Conservation (phyloP, 192 early-diverging fungal species). For the Rhizophagus prolifer region DNA sequence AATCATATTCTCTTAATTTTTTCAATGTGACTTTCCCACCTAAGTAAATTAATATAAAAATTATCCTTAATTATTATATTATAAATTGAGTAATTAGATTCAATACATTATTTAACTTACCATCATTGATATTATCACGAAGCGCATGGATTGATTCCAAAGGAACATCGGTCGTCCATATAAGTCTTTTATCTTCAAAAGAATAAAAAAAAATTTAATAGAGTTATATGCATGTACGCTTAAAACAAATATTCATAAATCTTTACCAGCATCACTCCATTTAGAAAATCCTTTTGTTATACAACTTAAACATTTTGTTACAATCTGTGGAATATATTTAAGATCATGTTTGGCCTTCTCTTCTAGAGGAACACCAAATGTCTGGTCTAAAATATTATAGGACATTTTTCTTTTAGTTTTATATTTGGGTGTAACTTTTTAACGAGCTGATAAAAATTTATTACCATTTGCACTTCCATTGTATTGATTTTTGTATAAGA, state of each 20-base stretch:
- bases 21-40: conserved; percentile 54
- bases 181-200: conserved; percentile 48
- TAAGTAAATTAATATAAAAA: conserved; percentile 16
- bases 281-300: conserved; percentile 49
- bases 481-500: conserved; percentile 69
- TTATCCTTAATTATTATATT: neutral
- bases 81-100: neutral
- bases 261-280: conserved; percentile 6
- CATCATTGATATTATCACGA: conserved; percentile 63
- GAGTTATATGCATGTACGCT: neutral
- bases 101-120: conserved; percentile 3
- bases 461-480: conserved; percentile 63
- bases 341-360: conserved; percentile 61
- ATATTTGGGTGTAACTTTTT: too few species aligned
- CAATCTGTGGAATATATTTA: conserved; percentile 61
- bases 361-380: conserved; percentile 74
- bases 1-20: conserved; percentile 55
- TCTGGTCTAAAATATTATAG: conserved; percentile 53
- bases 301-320: conserved; percentile 57
- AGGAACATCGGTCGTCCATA: conserved; percentile 64
- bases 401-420: too few species aligned
- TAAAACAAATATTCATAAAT: neutral
- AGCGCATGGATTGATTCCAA: conserved; percentile 61
- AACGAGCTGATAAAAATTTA: neutral
- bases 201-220: neutral